Percentiles rank a stretch among this genome's conserved stretches.
Conservation (phyloP, 1,284 basidiomycete species). For the Apiotrichum veenhuisii region DNA sequence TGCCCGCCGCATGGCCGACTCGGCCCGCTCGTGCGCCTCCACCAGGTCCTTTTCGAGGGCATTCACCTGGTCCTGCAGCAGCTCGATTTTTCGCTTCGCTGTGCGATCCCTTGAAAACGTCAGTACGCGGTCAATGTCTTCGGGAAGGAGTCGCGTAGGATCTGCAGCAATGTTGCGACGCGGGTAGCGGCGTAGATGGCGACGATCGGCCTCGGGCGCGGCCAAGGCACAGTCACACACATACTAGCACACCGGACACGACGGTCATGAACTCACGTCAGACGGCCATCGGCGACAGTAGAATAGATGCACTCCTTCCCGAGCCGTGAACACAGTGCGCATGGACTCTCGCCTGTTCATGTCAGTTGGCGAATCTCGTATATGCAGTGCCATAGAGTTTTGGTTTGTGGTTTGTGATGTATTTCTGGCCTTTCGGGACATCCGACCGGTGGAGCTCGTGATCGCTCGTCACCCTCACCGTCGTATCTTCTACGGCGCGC, state of each 20-base stretch:
- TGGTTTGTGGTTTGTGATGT: not conserved
- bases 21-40: constrained; percentile 3
- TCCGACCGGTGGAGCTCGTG: not conserved
- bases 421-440: not conserved
- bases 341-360: constrained; percentile 7
- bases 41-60: constrained; percentile 3
- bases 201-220: too few species aligned
- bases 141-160: too few species aligned
- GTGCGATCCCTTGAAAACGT: constrained; percentile 5
- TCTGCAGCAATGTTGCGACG: too few species aligned
- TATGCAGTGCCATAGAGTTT: too few species aligned
- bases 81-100: constrained; percentile 4
- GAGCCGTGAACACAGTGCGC: constrained; percentile 6
- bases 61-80: constrained; percentile 7
- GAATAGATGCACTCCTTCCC: constrained; percentile 11
- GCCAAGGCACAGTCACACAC: not conserved
- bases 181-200: too few species aligned
- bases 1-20: not conserved
- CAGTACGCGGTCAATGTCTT: not conserved
- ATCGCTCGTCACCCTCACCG: too few species aligned
- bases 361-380: too few species aligned
- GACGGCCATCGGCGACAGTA: constrained; percentile 6
- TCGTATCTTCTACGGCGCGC: too few species aligned
- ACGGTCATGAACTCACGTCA: constrained; percentile 5
- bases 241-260: not conserved